These are phyloP conservation scores for Pseudogymnoascus sp. DNA, from an alignment of 2,329 filamentous ascomycete species.

Conservation along the genomic window DNA sequence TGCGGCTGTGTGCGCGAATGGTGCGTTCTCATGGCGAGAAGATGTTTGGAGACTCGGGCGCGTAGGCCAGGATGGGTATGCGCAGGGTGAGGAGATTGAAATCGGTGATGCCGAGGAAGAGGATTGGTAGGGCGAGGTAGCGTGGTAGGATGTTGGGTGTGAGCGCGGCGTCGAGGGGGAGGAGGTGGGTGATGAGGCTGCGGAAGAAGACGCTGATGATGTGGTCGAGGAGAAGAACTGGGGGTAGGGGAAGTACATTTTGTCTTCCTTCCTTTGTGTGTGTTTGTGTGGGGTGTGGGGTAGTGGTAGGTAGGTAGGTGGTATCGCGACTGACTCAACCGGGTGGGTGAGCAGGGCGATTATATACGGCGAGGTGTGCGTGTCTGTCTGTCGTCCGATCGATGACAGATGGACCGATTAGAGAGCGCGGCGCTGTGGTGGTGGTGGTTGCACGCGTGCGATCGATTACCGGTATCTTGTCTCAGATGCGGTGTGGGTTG, in stretches of 20 bases:
- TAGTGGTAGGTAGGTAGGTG: background rate
- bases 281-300: too few species aligned
- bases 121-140: background rate
- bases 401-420: too few species aligned
- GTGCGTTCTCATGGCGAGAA: background rate
- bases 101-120: background rate
- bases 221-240: background rate
- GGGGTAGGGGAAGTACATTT: background rate
- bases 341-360: background rate
- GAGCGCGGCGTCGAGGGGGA: background rate
- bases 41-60: background rate
- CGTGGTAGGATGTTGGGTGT: constrained; percentile 4
- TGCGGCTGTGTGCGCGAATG: background rate
- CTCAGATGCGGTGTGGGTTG: background rate
- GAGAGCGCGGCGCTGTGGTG: too few species aligned
- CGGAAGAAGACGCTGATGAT: background rate
- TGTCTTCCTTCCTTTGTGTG: background rate
- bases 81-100: constrained; percentile 3
- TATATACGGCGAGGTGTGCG: background rate
- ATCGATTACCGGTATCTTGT: background rate
- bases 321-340: background rate
- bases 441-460: background rate
- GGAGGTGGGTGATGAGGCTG: background rate
- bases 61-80: background rate
- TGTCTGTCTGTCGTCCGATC: background rate